Evolutionary conservation across 257 asterid species (phyloP).

Genomic region (Scutellaria minor): DNA sequence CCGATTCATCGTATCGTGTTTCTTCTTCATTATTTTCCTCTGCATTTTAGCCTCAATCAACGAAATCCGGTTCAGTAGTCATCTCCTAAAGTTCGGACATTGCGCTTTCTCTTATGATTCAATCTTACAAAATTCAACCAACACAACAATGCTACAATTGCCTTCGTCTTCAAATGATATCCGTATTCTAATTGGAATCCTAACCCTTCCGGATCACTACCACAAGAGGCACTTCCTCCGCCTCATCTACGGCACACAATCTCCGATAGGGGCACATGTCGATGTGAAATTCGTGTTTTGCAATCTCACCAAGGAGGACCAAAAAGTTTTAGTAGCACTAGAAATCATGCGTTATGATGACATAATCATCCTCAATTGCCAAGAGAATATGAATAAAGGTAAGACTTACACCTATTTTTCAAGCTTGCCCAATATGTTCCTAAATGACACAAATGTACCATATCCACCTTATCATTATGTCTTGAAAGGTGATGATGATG

Average conservation of each 20-base stretch:
- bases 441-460: constrained; percentile 35
- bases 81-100: constrained; percentile 51
- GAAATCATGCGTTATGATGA: constrained; percentile 87
- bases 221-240: constrained; percentile 87
- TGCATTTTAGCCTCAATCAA: constrained; percentile 71
- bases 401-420: constrained; percentile 84
- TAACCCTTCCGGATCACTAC: constrained; percentile 91
- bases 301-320: constrained; percentile 94
- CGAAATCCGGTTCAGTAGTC: constrained; percentile 57
- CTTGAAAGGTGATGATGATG: constrained; percentile 88
- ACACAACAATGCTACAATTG: constrained; percentile 18
- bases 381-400: constrained; percentile 89
- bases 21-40: constrained; percentile 68
- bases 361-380: constrained; percentile 78
- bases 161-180: constrained; percentile 44
- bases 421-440: constrained; percentile 63
- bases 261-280: constrained; percentile 54
- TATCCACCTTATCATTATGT: constrained; percentile 86
- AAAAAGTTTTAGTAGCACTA: constrained; percentile 69
- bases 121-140: background rate
- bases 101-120: constrained; percentile 50
- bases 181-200: constrained; percentile 70
- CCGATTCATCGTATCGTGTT: constrained; percentile 56
- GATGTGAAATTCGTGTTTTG: constrained; percentile 87
- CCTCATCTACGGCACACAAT: constrained; percentile 80